These are phyloP conservation scores for Cladophialophora psammophila DNA, from an alignment of 2,329 filamentous ascomycete species.

Conservation along the genomic window DNA sequence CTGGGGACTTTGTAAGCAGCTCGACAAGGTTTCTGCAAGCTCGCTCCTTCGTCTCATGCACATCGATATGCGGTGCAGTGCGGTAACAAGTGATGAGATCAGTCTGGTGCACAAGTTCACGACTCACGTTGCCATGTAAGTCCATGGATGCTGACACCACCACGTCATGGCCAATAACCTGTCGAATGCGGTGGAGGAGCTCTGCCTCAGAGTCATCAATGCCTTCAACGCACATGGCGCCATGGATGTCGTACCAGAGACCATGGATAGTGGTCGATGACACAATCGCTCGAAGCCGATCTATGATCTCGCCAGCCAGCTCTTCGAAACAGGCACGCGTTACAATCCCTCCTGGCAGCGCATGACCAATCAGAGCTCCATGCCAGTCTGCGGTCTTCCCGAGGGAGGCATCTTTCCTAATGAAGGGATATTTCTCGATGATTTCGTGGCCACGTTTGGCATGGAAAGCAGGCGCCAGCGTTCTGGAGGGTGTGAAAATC, in stretches of 20 bases:
- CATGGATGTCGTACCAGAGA: slow-evolving; percentile 22
- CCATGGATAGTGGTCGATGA: slow-evolving; percentile 12
- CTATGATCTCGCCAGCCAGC: slow-evolving; percentile 8
- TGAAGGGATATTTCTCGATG: slow-evolving; percentile 7
- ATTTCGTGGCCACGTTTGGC: slow-evolving; percentile 17
- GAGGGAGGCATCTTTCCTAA: not conserved
- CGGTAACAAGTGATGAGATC: slow-evolving; percentile 19
- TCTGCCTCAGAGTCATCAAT: slow-evolving; percentile 14
- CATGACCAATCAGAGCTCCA: slow-evolving; percentile 16
- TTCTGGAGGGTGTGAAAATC: slow-evolving; percentile 15
- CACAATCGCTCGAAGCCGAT: slow-evolving; percentile 1
- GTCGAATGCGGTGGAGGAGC: slow-evolving; percentile 16
- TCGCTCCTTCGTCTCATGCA: slow-evolving; percentile 16
- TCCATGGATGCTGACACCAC: slow-evolving; percentile 23
- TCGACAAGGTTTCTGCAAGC: slow-evolving; percentile 17
- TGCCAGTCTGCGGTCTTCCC: slow-evolving; percentile 3
- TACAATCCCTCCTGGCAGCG: slow-evolving; percentile 17
- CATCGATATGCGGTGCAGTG: slow-evolving; percentile 16
- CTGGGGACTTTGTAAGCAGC: not conserved
- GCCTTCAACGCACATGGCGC: slow-evolving; percentile 21
- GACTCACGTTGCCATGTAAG: slow-evolving; percentile 22
- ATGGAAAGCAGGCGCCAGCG: slow-evolving; percentile 7
- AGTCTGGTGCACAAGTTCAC: slow-evolving; percentile 15
- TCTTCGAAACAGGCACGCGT: slow-evolving; percentile 14
- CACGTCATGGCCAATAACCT: slow-evolving; percentile 6